Conservation (phyloP, 805 yeast genomes). For the Metschnikowia colocasiae region DNA sequence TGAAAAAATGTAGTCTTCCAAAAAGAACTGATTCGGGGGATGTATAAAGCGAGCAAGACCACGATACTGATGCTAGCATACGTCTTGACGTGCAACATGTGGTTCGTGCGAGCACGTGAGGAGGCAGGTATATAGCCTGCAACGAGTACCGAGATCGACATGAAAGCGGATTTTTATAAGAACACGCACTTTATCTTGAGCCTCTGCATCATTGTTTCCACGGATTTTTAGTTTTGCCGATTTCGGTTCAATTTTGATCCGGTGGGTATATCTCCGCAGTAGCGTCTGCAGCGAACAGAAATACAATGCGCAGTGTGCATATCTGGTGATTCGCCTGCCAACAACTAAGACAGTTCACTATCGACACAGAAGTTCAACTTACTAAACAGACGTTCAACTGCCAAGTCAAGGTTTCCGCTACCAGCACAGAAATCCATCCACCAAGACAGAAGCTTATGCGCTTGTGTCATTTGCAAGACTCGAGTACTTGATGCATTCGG, state of each 20-base stretch:
- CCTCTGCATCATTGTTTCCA: background rate
- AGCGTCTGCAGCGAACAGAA: background rate
- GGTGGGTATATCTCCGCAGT: background rate
- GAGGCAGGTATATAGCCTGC: background rate
- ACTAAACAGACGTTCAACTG: no score
- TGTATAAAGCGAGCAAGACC: constrained; percentile 6
- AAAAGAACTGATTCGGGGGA: constrained; percentile 4
- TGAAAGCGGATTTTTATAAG: background rate
- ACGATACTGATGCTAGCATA: constrained; percentile 3
- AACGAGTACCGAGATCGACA: background rate
- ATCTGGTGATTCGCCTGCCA: background rate
- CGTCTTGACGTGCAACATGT: constrained; percentile 1
- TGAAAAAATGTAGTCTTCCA: background rate
- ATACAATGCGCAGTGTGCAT: background rate
- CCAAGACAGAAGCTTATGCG: background rate
- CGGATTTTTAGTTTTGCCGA: background rate
- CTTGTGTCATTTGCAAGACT: background rate
- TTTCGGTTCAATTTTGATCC: no score
- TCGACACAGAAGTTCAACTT: no score
- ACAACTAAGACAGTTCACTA: background rate
- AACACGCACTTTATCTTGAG: background rate
- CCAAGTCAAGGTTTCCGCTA: no score
- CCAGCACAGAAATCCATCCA: background rate
- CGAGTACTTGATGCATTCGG: constrained; percentile 26
- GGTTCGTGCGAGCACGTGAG: constrained; percentile 19